Evolutionary conservation across 73 alveolate genomes (phyloP), one percentile per base, ranked within the genome.

Genomic region (Diophrys sp.): DNA sequence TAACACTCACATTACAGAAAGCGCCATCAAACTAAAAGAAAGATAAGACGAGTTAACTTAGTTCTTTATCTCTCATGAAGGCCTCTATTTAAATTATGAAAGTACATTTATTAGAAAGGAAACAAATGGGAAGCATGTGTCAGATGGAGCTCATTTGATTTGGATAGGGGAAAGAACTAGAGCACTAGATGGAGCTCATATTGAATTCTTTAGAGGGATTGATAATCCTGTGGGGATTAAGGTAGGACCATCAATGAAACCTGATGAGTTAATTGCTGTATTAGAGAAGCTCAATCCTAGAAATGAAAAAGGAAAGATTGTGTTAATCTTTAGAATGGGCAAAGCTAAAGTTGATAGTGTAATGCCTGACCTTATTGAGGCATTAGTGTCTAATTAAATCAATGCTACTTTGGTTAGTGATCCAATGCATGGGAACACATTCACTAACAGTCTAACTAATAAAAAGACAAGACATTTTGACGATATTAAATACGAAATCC

Each of bases 121-220:
- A 55, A 24, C 30, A 8, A 72, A 28, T 31, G 70, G 30, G 11
- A 33, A 56, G 33, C 11, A 72, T 2, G 33, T 33, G 33, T 33
- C 33, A 31, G 14, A 74, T 18, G 71, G 79, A 34, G 73, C 89
- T 70, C 92, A 85, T 71, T 80, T 80, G 14, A 74, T 83, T 14
- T 85, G 92, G 92, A 80, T 85, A 56, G 94, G 94, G 5, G 94
- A 87, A 26, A 81, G 94, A 31, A 87, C 94, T 23, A 75, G 82
- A 25, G 54, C 54, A 14, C 26, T 74, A 30, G 87, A 72, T 11
- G 83, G 71, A 27, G 94, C 90, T 26, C 94, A 87, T 71, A 34
- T 84, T n/a, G 79, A 87, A 56, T 87, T 80, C 54, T 74, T 77
- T 18, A 87, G 84, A 32, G 94, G 94, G 18, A 31, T 87, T 18